Evolutionary conservation across 2,329 filamentous ascomycete species (phyloP).

Genomic region (Fusarium circinatum): DNA sequence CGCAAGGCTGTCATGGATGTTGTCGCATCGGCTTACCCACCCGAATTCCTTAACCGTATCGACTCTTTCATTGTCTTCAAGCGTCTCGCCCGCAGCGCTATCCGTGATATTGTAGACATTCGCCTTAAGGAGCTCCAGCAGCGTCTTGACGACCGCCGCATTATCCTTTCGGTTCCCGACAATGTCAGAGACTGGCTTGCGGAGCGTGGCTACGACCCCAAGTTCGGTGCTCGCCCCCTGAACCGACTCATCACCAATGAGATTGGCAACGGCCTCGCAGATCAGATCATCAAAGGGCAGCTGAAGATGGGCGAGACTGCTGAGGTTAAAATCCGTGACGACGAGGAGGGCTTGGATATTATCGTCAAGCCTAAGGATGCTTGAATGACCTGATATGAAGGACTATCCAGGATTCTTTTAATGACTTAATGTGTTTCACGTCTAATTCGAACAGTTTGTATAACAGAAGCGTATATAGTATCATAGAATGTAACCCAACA

Average conservation of each 20-base stretch:
- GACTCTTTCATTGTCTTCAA: slow-evolving; percentile 98
- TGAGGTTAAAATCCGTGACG: slow-evolving; percentile 73
- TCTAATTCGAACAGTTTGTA: slow-evolving; percentile 17
- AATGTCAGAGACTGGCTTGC: slow-evolving; percentile 87
- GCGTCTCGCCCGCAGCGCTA: slow-evolving; percentile 78
- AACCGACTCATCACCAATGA: slow-evolving; percentile 92
- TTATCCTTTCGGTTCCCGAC: slow-evolving; percentile 76
- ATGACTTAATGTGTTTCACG: slow-evolving; percentile 42
- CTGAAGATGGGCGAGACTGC: slow-evolving; percentile 80
- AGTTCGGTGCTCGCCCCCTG: slow-evolving; percentile 88
- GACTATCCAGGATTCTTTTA: not conserved
- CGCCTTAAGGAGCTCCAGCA: slow-evolving; percentile 84
- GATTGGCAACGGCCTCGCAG: slow-evolving; percentile 88
- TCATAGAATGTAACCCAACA: slow-evolving; percentile 21
- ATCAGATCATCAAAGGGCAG: slow-evolving; percentile 89
- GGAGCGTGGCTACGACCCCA: slow-evolving; percentile 88
- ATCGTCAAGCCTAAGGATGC: slow-evolving; percentile 34
- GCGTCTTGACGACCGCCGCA: slow-evolving; percentile 85
- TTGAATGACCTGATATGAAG: not conserved
- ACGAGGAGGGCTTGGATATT: slow-evolving; percentile 68
- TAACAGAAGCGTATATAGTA: slow-evolving; percentile 12
- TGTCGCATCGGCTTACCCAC: slow-evolving; percentile 78
- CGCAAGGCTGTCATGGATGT: slow-evolving; percentile 89
- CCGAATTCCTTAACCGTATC: slow-evolving; percentile 95
- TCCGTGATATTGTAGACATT: slow-evolving; percentile 94